Percentiles rank a stretch among this genome's conserved stretches.
Evolutionary conservation across 2,329 filamentous ascomycete genomes (phyloP).

Genomic region (Xylariaceae sp.): DNA sequence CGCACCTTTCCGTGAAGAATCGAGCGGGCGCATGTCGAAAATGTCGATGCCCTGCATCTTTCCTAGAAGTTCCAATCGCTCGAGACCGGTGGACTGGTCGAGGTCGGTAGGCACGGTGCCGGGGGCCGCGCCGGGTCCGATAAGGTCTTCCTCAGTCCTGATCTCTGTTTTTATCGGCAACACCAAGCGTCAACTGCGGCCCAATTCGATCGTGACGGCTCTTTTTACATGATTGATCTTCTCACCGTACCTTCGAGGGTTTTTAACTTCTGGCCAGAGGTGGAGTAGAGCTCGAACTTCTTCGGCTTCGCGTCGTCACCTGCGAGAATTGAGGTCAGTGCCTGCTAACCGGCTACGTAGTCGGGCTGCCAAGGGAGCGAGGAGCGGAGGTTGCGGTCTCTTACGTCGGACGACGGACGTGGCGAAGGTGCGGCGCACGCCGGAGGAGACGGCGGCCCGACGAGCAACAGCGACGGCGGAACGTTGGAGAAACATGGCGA

Average conservation of each 20-base stretch:
- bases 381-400: conserved; percentile 23
- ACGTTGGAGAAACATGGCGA: conserved; percentile 61
- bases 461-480: conserved; percentile 58
- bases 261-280: conserved; percentile 39
- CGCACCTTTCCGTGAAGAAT: conserved; percentile 79
- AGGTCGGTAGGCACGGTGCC: conserved; percentile 90
- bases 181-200: conserved; percentile 21
- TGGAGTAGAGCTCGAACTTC: conserved; percentile 45
- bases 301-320: conserved; percentile 37
- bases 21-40: conserved; percentile 97
- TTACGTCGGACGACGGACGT: conserved; percentile 60
- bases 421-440: conserved; percentile 55
- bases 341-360: neutral
- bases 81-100: conserved; percentile 93
- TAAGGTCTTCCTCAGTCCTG: conserved; percentile 73
- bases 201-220: neutral
- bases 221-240: neutral
- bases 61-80: conserved; percentile 96
- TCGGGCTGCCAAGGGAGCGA: conserved; percentile 20
- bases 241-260: conserved; percentile 43
- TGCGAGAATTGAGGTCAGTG: conserved; percentile 33
- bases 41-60: conserved; percentile 99
- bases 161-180: conserved; percentile 60
- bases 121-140: conserved; percentile 73
- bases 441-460: conserved; percentile 52